Evolutionary conservation across 352 stramenopile species (phyloP), one percentile per base, ranked within the genome.

Genomic region (Pythium periplocum): DNA sequence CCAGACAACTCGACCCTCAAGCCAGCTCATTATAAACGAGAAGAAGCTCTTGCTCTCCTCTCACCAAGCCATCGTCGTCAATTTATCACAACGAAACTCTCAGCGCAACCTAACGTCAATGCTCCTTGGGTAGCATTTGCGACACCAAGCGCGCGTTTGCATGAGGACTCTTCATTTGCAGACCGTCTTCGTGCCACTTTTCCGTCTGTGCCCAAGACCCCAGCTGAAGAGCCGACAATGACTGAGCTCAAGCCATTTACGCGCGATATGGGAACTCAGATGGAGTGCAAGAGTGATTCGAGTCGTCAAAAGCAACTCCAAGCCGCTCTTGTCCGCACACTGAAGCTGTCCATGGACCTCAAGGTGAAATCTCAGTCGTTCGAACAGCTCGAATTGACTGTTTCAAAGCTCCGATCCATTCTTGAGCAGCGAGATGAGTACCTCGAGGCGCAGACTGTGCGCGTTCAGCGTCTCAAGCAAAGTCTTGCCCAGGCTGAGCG

Each of bases 151-250:
- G 9, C 8, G 41, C 61, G 39, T 7, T 3, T 63, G 26, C 45
- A 68, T 26, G 35, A 2, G 5, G 40, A 44, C 1, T 41, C 46
- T 3, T 40, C 41, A 8, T 58, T 52, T 38, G 50, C 47, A 6
- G 42, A 58, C 31, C 61, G 55, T 17, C 50, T 68, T 45, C 55
- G 61, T 26, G 45, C 61, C 0, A 49, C 45, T 4, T 45, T 68
- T 33, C 55, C 49, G 2, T 61, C 51, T 31, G 45, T 34, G 30
- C 40, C 31, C 26, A 4, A 38, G 7, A 26, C 49, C 9, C 1
- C 11, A 30, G 17, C 6, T 31, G 40, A 34, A 43, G 42, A 50
- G 10, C 1, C 11, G 5, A 40, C 49, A 10, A 33, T 26, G 12
- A 63, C 55, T 2, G 3, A 49, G 3, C 10, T 61, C 12, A 50